Percentiles rank a stretch among this genome's conserved stretches.
Evolutionary conservation across 768 basidiomycete species (phyloP).

Genomic region (Pleurotus citrinopileatus): DNA sequence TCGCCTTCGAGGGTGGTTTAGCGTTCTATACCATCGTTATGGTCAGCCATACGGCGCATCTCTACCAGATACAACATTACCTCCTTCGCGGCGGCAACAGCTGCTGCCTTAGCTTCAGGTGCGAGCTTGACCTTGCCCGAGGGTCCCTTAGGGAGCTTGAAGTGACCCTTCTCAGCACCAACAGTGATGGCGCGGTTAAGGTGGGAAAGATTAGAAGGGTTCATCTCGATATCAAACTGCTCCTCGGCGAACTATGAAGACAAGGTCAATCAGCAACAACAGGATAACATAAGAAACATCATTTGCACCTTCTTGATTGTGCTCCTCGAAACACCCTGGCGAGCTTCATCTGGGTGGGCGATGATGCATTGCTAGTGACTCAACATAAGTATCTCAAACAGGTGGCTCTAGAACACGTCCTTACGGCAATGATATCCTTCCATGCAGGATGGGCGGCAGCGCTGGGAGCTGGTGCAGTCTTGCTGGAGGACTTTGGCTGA

Average conservation of each 20-base stretch:
- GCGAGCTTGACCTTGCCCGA: conserved; percentile 11
- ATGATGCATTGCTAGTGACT: conserved; percentile 7
- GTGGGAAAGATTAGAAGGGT: conserved; percentile 40
- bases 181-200: conserved; percentile 9
- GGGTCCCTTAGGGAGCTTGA: conserved; percentile 6
- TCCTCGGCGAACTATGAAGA: conserved; percentile 72
- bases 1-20: conserved; percentile 37
- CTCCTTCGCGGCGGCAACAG: conserved; percentile 53
- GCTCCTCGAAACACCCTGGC: conserved; percentile 7
- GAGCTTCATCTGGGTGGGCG: conserved; percentile 9
- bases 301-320: conserved; percentile 6
- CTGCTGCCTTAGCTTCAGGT: conserved; percentile 29
- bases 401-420: conserved; percentile 10
- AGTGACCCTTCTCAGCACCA: conserved; percentile 5
- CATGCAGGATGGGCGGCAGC: conserved; percentile 42
- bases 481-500: conserved; percentile 28
- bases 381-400: not conserved
- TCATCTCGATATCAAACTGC: conserved; percentile 73
- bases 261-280: conserved; percentile 12
- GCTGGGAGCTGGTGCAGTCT: conserved; percentile 17
- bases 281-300: not conserved
- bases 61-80: conserved; percentile 28
- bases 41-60: conserved; percentile 6
- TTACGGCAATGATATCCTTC: conserved; percentile 54
- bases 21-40: conserved; percentile 34